Evolutionary conservation across 495 filamentous ascomycete genomes (phyloP).

Genomic region (Neurospora sp.): DNA sequence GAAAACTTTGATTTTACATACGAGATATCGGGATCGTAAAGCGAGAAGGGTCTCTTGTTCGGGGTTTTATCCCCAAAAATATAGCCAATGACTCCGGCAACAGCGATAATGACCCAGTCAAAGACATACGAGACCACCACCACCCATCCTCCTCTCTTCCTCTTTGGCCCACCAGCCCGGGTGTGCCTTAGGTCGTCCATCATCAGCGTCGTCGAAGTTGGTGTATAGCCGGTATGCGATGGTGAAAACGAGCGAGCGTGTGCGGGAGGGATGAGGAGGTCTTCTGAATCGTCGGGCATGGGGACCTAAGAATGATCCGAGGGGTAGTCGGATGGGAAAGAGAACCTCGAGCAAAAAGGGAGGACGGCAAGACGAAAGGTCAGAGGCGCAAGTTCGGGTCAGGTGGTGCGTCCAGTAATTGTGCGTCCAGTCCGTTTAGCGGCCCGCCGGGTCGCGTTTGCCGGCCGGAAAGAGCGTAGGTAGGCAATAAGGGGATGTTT

Average conservation of each 20-base stretch:
- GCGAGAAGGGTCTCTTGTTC: conserved; percentile 45
- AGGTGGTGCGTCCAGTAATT: neutral
- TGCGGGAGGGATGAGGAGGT: conserved; percentile 15
- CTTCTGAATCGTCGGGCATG: conserved; percentile 25
- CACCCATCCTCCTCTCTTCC: conserved; percentile 17
- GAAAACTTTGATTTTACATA: conserved; percentile 15
- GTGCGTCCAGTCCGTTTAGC: neutral
- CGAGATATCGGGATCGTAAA: conserved; percentile 36
- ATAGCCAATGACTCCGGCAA: conserved; percentile 29
- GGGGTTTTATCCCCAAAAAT: conserved; percentile 43
- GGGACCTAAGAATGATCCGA: conserved; percentile 4
- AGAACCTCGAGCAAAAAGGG: neutral
- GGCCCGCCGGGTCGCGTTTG: neutral
- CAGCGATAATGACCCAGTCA: conserved; percentile 37
- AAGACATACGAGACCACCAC: conserved; percentile 34
- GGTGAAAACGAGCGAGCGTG: conserved; percentile 14
- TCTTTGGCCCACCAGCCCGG: conserved; percentile 9
- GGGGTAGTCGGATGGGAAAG: neutral
- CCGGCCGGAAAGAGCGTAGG: neutral
- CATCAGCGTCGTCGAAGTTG: conserved; percentile 2
- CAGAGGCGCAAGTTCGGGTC: neutral
- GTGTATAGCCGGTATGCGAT: conserved; percentile 4
- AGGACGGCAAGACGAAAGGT: neutral
- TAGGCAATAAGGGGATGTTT: neutral
- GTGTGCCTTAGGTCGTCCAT: conserved; percentile 15